Percentiles rank a stretch among this genome's conserved stretches.
Conservation (phyloP, 768 basidiomycete genomes). For the Xanthoconium purpureum region DNA sequence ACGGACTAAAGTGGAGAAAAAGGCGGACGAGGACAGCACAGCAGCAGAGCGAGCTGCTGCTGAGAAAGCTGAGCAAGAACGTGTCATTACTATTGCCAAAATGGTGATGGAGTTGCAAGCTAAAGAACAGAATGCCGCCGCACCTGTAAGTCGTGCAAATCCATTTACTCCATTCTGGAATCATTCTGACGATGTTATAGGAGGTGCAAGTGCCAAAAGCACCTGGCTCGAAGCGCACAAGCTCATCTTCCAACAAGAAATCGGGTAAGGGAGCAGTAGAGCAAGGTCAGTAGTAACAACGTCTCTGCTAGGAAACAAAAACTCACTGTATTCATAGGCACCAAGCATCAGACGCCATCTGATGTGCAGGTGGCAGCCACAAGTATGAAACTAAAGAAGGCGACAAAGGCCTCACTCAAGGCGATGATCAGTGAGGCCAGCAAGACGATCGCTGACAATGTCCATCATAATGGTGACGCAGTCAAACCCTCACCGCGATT, state of each 20-base stretch:
- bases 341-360: background rate
- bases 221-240: background rate
- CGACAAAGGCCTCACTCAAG: background rate
- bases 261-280: background rate
- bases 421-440: background rate
- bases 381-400: background rate
- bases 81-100: background rate
- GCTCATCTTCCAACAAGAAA: background rate
- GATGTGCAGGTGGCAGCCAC: background rate
- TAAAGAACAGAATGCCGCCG: background rate
- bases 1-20: too few relatives aligned
- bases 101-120: background rate
- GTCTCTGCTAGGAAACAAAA: background rate
- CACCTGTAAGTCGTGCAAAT: background rate
- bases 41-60: background rate
- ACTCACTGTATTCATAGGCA: background rate
- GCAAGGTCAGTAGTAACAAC: background rate
- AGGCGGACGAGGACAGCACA: background rate
- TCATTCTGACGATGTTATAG: background rate
- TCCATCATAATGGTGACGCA: background rate
- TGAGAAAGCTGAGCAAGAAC: background rate
- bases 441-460: background rate
- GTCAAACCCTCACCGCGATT: background rate
- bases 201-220: background rate
- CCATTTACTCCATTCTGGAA: background rate